Evolutionary conservation across 2,329 filamentous ascomycete species (phyloP).

Genomic region (Corynespora cassiicola): DNA sequence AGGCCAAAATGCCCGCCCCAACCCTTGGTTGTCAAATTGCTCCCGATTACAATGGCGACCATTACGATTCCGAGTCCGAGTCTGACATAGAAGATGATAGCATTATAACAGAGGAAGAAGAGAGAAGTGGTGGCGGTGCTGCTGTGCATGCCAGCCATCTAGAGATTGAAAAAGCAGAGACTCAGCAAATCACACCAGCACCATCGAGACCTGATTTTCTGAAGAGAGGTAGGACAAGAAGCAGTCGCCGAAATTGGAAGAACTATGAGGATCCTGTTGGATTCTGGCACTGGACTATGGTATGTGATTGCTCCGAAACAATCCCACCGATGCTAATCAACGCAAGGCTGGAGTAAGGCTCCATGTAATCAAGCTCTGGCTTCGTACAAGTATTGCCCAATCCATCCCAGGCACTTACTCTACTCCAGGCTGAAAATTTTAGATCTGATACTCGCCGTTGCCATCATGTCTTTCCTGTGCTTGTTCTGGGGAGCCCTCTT

Average conservation of each 20-base stretch:
- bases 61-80: constrained; percentile 17
- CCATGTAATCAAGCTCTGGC: constrained; percentile 36
- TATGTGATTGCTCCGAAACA: constrained; percentile 4
- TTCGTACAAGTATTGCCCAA: constrained; percentile 25
- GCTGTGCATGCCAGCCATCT: constrained; percentile 5
- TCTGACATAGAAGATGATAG: constrained; percentile 12
- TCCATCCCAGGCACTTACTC: neutral
- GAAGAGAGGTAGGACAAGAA: constrained; percentile 23
- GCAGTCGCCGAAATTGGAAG: constrained; percentile 18
- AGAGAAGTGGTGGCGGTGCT: constrained; percentile 3
- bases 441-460: constrained; percentile 33
- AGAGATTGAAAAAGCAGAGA: constrained; percentile 30
- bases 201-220: constrained; percentile 16
- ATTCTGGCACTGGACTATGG: constrained; percentile 39
- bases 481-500: constrained; percentile 40
- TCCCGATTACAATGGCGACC: constrained; percentile 26
- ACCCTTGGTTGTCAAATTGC: constrained; percentile 35
- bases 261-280: constrained; percentile 22
- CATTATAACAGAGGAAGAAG: constrained; percentile 11
- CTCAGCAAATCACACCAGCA: constrained; percentile 13
- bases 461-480: constrained; percentile 31
- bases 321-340: neutral
- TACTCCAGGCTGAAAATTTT: constrained; percentile 4
- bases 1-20: constrained; percentile 22
- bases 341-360: constrained; percentile 32